Conservation (phyloP, 164 flowering plant genomes). For the Taxillus chinensis region DNA sequence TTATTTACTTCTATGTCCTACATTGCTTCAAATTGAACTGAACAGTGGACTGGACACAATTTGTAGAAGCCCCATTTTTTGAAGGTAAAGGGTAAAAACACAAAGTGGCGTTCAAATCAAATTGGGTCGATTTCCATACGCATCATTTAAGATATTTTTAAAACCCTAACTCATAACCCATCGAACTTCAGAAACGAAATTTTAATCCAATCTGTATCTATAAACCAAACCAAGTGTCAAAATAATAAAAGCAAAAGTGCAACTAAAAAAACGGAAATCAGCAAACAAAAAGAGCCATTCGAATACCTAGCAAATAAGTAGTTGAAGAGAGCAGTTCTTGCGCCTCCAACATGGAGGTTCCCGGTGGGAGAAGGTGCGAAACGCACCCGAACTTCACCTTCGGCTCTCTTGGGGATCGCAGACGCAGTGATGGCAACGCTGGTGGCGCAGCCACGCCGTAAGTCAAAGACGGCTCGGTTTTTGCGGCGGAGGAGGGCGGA, state of each 20-base stretch:
- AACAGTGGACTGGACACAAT: no score
- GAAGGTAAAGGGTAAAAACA: no score
- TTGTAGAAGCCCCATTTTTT: no score
- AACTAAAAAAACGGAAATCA: not conserved
- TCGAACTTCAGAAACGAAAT: no score
- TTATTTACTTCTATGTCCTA: no score
- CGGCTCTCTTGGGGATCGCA: constrained; percentile 12
- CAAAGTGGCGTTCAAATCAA: no score
- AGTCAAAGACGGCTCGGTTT: not conserved
- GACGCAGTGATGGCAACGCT: constrained; percentile 27
- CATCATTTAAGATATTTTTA: no score
- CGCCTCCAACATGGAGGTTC: constrained; percentile 93
- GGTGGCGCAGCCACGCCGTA: constrained; percentile 7
- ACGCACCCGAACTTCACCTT: constrained; percentile 64
- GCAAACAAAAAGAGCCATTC: not conserved
- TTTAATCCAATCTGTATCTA: not conserved
- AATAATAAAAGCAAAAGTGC: not conserved
- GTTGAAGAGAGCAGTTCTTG: constrained; percentile 92
- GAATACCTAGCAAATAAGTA: constrained; percentile 76
- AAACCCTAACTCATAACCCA: no score
- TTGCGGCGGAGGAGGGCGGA: constrained; percentile 5
- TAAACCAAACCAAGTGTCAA: not conserved
- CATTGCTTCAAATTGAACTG: no score
- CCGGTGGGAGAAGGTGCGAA: constrained; percentile 99
- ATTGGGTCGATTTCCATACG: not conserved